Evolutionary conservation across 2,329 filamentous ascomycete species (phyloP), one percentile per base, ranked within the genome.

Genomic region (Fusarium proliferatum): DNA sequence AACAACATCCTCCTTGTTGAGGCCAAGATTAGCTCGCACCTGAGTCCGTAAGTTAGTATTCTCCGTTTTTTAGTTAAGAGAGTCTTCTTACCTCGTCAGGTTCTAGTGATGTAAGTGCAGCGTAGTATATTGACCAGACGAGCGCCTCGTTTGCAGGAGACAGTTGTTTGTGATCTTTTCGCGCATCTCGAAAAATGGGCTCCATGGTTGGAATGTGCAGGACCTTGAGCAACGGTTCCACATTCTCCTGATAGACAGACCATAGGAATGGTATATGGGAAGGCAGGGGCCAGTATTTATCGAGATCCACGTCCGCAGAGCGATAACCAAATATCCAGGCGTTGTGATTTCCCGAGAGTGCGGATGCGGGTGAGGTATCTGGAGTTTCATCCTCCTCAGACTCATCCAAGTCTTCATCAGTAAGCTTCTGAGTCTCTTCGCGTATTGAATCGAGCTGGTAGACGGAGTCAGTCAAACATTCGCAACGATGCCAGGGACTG

Each of bases 301-400:
- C 82, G 72, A 94, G 83, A 74, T 94, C 89, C 33, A 94, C 90
- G 71, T 89, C 89, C n/a, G 88, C 86, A 3, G 92, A 94, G 68
- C 88, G 90, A 79, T 93, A 93, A 12, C 92, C 92, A 71, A 95
- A 88, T 33, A 95, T 85, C 79, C 94, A 95, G 30, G 88, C 88
- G 61, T 94, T 92, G 72, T 94, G 91, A 67, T 90, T 88, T 38
- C 46, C 62, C n/a, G 82, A 72, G 6, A 79, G 61, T 9, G 80
- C 76, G 23, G 82, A 80, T 28, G 81, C 78, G 34, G 84, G 73
- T 64, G 86, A 78, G 74, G 84, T 76, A 63, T 84, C 82, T 3
- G 86, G 85, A 26, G 88, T 88, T 26, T 86, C 89, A n/a, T 92
- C 91, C 34, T 87, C 85, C 28, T 93, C 90, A 6, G 90, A 90